Evolutionary conservation across 75 land plant genomes (phyloP).

Genomic region (Pinus albicaulis): DNA sequence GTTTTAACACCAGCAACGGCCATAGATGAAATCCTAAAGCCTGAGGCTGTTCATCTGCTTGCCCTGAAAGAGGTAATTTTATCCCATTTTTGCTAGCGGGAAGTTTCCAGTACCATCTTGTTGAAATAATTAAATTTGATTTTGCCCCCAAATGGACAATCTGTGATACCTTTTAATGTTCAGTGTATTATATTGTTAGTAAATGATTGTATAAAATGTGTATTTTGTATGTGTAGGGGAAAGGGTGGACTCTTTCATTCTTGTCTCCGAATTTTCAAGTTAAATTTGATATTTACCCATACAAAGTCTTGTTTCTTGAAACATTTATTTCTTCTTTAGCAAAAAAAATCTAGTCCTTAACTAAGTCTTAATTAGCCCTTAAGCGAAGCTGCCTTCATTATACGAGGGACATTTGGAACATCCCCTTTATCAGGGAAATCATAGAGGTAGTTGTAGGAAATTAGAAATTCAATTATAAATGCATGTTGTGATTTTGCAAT

Average conservation of each 20-base stretch:
- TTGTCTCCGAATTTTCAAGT: background rate
- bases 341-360: too few species aligned
- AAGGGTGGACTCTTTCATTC: background rate
- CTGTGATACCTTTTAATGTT: background rate
- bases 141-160: background rate
- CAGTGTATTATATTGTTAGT: background rate
- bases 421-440: too few species aligned
- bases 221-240: background rate
- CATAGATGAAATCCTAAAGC: constrained; percentile 56
- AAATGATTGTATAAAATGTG: background rate
- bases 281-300: background rate
- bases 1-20: constrained; percentile 76
- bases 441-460: too few species aligned
- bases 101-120: too few species aligned
- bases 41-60: constrained; percentile 95
- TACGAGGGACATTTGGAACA: too few species aligned
- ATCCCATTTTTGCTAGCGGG: background rate
- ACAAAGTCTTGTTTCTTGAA: too few species aligned
- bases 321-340: too few species aligned
- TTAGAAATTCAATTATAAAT: too few species aligned
- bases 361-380: too few species aligned
- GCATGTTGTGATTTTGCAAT: too few species aligned
- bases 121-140: too few species aligned
- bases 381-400: too few species aligned
- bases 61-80: constrained; percentile 70